Evolutionary conservation across 495 filamentous ascomycete species (phyloP), one percentile per base, ranked within the genome.

Genomic region (Aspergillus coremiiformis): DNA sequence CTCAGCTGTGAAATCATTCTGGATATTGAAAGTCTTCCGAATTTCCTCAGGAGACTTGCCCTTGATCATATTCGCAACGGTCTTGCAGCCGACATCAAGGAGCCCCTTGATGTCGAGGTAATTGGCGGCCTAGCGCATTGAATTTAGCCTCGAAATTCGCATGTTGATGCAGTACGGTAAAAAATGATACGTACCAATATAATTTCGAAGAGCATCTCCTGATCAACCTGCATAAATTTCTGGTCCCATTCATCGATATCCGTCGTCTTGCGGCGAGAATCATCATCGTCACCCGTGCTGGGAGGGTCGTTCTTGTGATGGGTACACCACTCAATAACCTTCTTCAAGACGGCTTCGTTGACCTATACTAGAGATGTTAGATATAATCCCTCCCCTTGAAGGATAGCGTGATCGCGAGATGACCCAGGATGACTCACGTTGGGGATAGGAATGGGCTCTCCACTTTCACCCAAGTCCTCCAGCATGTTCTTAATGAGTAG

Each of bases 241-340:
- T 96, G 93, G 60, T 98, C 93, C 93, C 93, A 98, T 72, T 98
- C 93, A 35, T 96, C 93, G 61, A 98, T 98, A 47, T 97, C 93
- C 19, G 93, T 96, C 0, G 90, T 94, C 82, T 96, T 95, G 78
- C 96, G 96, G 55, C 94, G 88, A 32, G 80, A 86, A 64, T 98
- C 93, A 57, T 90, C 85, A 53, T 98, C 92, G 47, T 98, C 93
- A 46, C 92, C 88, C 47, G 81, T 75, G 35, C 81, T 76, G 15
- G 83, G 79, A 39, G 93, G 87, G 66, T 98, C 93, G 61, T 80
- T 80, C 66, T 86, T 85, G 81, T 98, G 93, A 63, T 97, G 90
- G 57, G 83, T 80, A 68, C 93, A 97, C 93, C 93, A 98, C 66
- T 96, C 94, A 62, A 97, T 82, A 30, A 98, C 93, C 73, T 98